phyloP scores from a whole-genome alignment of 805 yeast genomes.

The Lipomyces sp. region DNA sequence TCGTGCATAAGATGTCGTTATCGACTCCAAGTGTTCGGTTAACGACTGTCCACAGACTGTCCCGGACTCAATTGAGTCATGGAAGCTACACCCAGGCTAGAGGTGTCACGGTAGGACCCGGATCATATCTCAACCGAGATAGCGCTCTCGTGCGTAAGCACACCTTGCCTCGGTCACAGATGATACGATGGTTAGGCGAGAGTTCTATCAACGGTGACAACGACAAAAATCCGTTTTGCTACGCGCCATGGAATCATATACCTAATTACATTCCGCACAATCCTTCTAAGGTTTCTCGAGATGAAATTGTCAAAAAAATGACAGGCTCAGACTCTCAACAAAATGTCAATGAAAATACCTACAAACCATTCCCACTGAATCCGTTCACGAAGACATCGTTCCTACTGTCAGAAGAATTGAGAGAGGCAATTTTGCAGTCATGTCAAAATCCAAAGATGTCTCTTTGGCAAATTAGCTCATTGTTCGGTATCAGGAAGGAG shows the following conservation, averaged over 20 bases:
- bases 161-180: constrained; percentile 30
- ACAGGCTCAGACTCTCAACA: constrained; percentile 40
- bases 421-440: constrained; percentile 63
- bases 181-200: constrained; percentile 37
- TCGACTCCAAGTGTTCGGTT: neutral
- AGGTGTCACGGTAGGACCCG: constrained; percentile 9
- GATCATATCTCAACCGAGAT: constrained; percentile 16
- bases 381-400: constrained; percentile 68
- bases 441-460: constrained; percentile 59
- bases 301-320: constrained; percentile 13
- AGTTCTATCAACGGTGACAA: constrained; percentile 37
- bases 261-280: constrained; percentile 35
- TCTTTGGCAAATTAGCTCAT: constrained; percentile 71
- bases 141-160: constrained; percentile 1
- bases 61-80: neutral
- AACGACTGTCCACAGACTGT: neutral
- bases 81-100: constrained; percentile 7
- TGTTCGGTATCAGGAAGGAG: constrained; percentile 78
- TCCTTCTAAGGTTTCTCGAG: neutral
- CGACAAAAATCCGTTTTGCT: constrained; percentile 21
- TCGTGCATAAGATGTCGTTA: neutral
- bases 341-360: constrained; percentile 21
- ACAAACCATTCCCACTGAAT: constrained; percentile 83
- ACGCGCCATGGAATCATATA: constrained; percentile 34
- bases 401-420: constrained; percentile 62